Conservation (phyloP, 1,139 yeast species). For the Sugiyamaella pinicola region DNA sequence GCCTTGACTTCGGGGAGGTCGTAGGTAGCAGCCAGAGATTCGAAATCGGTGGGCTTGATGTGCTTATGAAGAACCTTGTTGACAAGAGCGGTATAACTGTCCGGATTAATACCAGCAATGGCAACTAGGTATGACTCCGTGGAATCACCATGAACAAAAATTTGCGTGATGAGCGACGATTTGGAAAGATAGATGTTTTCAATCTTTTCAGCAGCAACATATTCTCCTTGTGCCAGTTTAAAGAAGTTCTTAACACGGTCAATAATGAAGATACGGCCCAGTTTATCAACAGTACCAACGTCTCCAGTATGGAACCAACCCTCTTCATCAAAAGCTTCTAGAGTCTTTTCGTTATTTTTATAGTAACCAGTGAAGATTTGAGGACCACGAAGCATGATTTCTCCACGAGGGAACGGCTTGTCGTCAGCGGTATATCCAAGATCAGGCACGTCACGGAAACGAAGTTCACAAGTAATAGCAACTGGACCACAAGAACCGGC, state of each 20-base stretch:
- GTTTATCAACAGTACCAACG: conserved; percentile 57
- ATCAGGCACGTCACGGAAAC: conserved; percentile 65
- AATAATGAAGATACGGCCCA: conserved; percentile 62
- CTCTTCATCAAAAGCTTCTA: conserved; percentile 56
- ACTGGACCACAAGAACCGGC: conserved; percentile 67
- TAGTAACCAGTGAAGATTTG: conserved; percentile 63
- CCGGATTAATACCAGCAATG: conserved; percentile 62
- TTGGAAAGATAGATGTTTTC: conserved; percentile 64
- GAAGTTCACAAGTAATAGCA: conserved; percentile 55
- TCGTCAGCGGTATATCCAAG: conserved; percentile 62
- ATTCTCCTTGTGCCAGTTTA: conserved; percentile 81
- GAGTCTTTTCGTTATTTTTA: conserved; percentile 58
- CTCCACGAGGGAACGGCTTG: conserved; percentile 55
- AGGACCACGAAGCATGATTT: conserved; percentile 67
- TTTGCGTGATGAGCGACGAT: conserved; percentile 56
- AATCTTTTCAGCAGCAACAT: conserved; percentile 76
- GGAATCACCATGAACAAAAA: conserved; percentile 72
- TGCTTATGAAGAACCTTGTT: conserved; percentile 31
- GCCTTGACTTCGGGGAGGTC: conserved; percentile 39
- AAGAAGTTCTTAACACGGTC: conserved; percentile 82
- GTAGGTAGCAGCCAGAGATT: conserved; percentile 37
- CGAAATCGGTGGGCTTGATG: conserved; percentile 36
- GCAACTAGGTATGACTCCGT: conserved; percentile 62
- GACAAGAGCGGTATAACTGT: conserved; percentile 38
- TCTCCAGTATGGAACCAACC: conserved; percentile 85